Base-by-base conservation (phyloP, 345 rosid species). In the thale cress (Arabidopsis thaliana) region DNA sequence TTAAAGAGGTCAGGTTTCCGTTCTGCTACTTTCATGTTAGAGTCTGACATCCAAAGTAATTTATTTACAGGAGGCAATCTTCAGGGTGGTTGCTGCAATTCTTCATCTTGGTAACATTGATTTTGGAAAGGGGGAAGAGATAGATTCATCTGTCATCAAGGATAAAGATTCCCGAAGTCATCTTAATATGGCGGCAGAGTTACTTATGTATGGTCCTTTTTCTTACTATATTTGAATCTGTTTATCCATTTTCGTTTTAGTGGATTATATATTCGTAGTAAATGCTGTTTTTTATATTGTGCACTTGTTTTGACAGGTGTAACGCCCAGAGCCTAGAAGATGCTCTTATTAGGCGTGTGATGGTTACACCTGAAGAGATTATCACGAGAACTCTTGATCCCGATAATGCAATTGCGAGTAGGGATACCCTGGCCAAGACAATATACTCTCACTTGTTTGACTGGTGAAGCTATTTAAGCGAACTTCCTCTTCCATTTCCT, bases 351-450 rank as follows among this genome's bases (percentile, higher is more conserved):
- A 86, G 87, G 80, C 93, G 97, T 71, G 96, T 85, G 22, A 92
- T 92, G 96, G 92, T 92, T 72, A 92, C 97, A 46, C 97, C 97
- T 22, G 97, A 92, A 72, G 97, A 92, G 87, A 73, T 92, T 65
- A 92, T 92, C 72, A 92, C 91, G 42, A 85, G 85, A 83, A 87
- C 90, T 41, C 92, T 92, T 61, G 96, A 90, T 79, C 97, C 96
- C 14, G 82, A 57, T 20, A 81, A 81, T 81, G 97, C 97, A 53
- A 45, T 85, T 46, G 84, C 75, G 50, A 92, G 93, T 84, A 83
- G 96, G 81, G 97, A 92, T 87, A 91, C 97, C 23, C 75, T 92
- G 62, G 97, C 97, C 40, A 92, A 90, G 86, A 92, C 97, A 1
- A 69, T 85, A 50, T 92, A 92, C 81, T 89, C 92, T 78, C 92